A percentile compares a stretch with the other conserved stretches of the same genome.
Evolutionary conservation across 257 asterid genomes (phyloP).

Genomic region (Eucommia ulmoides): DNA sequence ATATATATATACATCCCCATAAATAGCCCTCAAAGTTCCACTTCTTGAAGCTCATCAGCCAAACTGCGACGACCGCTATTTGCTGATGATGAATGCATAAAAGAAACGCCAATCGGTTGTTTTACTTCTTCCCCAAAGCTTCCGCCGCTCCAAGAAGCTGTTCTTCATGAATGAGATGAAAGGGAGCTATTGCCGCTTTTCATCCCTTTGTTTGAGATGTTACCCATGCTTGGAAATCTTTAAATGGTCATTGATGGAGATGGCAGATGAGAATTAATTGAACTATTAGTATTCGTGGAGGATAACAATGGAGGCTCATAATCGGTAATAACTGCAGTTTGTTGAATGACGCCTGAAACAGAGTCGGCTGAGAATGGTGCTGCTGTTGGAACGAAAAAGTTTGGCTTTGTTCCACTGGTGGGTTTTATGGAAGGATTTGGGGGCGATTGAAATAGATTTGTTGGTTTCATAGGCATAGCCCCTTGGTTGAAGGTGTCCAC

Average conservation of each 20-base stretch:
- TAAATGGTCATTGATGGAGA: conserved; percentile 26
- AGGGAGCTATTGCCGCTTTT: conserved; percentile 16
- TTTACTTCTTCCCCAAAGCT: conserved; percentile 46
- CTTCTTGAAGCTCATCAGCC: conserved; percentile 89
- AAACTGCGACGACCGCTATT: conserved; percentile 28
- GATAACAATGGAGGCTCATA: conserved; percentile 32
- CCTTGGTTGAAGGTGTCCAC: conserved; percentile 49
- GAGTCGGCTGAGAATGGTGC: conserved; percentile 23
- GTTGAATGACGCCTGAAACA: conserved; percentile 19
- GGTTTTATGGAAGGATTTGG: conserved; percentile 47
- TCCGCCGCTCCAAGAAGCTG: conserved; percentile 92
- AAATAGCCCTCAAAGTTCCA: conserved; percentile 66
- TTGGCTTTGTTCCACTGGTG: conserved; percentile 33
- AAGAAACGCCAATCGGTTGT: conserved; percentile 25
- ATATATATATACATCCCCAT: conserved; percentile 41
- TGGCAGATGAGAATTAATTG: conserved; percentile 22
- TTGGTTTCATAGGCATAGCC: conserved; percentile 20
- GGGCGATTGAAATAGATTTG: conserved; percentile 56
- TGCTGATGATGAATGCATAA: conserved; percentile 19
- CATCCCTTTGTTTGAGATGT: conserved; percentile 30
- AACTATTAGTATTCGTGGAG: conserved; percentile 15
- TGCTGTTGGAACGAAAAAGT: conserved; percentile 70
- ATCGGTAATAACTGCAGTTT: conserved; percentile 18
- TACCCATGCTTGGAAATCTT: conserved; percentile 69
- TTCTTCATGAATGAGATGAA: conserved; percentile 7